Evolutionary conservation across 2,329 filamentous ascomycete species (phyloP), one percentile per base, ranked within the genome.

Genomic region (Escovopsis sp.): DNA sequence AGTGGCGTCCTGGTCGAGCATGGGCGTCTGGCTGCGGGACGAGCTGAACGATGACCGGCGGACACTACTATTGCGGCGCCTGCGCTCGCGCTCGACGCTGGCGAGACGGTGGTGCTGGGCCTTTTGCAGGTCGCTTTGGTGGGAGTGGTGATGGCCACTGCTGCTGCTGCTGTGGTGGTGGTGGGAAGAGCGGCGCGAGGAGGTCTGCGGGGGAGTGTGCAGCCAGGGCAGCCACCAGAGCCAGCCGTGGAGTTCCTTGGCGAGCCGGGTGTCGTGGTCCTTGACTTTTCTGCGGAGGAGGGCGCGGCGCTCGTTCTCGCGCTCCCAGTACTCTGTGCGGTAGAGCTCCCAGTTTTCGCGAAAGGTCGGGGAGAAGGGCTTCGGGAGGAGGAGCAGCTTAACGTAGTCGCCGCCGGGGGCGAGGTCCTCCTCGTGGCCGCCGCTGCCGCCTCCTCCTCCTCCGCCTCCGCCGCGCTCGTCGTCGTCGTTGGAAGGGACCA

Each of bases 271-370:
- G 46, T 87, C 77, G 23, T 72, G 70, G 35, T 75, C 69, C 42
- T 76, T 72, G 34, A 94, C 62, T 50, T 81, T 81, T 30, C 68
- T 52, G 29, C 84, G 70, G 17, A 94, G 63, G 38, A 81, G 61
- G 3, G 79, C 72, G 11, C 90, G 76, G 2, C 88, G 77, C 55
- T 93, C 85, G 51, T 98, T 98, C 56, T 98, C 90, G 41, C 78
- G 78, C 48, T 94, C 88, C 90, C 90, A 98, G 58, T 94, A 98
- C 41, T 94, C 87, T 25, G 79, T 77, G 35, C 90, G 72, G 57
- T 92, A 98, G 13, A 88, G 68, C 51, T 98, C 90, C 90, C 90
- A 98, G 44, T 94, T 93, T 55, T 96, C 87, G 15, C 90, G 72
- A 51, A 98, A 98, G 32, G 84, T 85, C 0, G 90, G 79, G 5